phyloP scores from a whole-genome alignment of 108 stramenopile species.

The Fragilaria crotonensis region DNA sequence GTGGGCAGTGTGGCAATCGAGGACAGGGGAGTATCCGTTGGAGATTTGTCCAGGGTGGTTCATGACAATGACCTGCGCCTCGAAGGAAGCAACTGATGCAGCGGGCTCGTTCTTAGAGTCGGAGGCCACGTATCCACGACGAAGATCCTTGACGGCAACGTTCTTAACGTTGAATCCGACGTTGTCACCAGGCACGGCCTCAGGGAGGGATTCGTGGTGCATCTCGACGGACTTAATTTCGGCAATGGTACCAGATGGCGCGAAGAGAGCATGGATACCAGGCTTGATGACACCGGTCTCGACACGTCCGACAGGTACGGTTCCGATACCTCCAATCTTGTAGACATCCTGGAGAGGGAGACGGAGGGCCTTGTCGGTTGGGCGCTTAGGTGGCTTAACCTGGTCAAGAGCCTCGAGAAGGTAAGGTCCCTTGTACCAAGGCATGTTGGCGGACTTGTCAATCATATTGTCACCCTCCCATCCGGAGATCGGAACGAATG shows the following conservation, averaged over 20 bases:
- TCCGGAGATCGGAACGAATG: constrained; percentile 95
- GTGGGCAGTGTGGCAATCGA: constrained; percentile 95
- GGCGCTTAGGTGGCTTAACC: constrained; percentile 80
- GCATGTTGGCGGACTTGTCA: constrained; percentile 81
- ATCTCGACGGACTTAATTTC: constrained; percentile 93
- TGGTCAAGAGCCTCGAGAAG: constrained; percentile 91
- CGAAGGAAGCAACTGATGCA: constrained; percentile 48
- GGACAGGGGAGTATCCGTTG: constrained; percentile 88
- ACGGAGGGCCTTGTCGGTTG: constrained; percentile 91
- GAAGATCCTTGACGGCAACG: constrained; percentile 84
- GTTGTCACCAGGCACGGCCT: constrained; percentile 91
- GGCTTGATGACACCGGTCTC: constrained; percentile 92
- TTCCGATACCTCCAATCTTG: constrained; percentile 93
- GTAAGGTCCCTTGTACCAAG: constrained; percentile 92
- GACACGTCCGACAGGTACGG: constrained; percentile 91
- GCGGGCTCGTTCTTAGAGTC: constrained; percentile 76
- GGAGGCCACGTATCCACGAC: constrained; percentile 87
- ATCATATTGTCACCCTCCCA: constrained; percentile 94
- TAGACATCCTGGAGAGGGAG: constrained; percentile 94
- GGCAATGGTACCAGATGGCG: constrained; percentile 67
- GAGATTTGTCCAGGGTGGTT: constrained; percentile 90
- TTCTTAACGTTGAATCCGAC: constrained; percentile 94
- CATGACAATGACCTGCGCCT: constrained; percentile 92
- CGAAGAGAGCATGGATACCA: constrained; percentile 79
- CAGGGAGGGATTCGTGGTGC: constrained; percentile 81